Evolutionary conservation across 495 filamentous ascomycete genomes (phyloP).

Genomic region (Penicillium goetzii): DNA sequence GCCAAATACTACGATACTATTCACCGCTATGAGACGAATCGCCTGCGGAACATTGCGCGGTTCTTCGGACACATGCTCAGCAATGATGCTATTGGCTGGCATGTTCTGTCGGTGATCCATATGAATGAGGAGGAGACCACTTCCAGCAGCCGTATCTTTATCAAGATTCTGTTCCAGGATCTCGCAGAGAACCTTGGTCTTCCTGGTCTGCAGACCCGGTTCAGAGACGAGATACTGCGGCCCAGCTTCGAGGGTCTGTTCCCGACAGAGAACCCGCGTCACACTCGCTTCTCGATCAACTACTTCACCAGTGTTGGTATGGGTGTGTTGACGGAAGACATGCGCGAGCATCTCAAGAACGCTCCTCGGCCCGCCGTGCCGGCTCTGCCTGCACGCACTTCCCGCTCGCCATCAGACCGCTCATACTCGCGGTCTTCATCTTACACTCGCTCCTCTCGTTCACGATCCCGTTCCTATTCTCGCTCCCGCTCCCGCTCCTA

Average conservation of each 20-base stretch:
- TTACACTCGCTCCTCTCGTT: conserved; percentile 41
- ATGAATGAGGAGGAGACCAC: conserved; percentile 98
- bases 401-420: conserved; percentile 59
- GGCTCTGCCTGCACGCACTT: conserved; percentile 63
- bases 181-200: conserved; percentile 85
- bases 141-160: conserved; percentile 91
- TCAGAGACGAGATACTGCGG: conserved; percentile 77
- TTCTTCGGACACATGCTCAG: conserved; percentile 93
- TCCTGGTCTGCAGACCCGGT: conserved; percentile 70
- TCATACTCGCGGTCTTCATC: conserved; percentile 50
- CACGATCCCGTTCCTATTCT: conserved; percentile 38
- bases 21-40: conserved; percentile 93
- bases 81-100: conserved; percentile 89
- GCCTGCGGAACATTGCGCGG: conserved; percentile 87
- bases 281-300: conserved; percentile 97
- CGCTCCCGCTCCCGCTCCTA: conserved; percentile 46
- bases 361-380: conserved; percentile 76
- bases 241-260: conserved; percentile 86
- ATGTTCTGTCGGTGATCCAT: conserved; percentile 79
- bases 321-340: conserved; percentile 90
- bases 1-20: conserved; percentile 96
- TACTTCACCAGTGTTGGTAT: conserved; percentile 98
- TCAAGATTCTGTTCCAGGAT: conserved; percentile 97
- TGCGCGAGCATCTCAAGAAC: conserved; percentile 88
- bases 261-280: conserved; percentile 80